Percentiles rank a stretch among this genome's conserved stretches.
Evolutionary conservation across 192 early-diverging fungal species (phyloP).

Genomic region (Coemansia umbellata): DNA sequence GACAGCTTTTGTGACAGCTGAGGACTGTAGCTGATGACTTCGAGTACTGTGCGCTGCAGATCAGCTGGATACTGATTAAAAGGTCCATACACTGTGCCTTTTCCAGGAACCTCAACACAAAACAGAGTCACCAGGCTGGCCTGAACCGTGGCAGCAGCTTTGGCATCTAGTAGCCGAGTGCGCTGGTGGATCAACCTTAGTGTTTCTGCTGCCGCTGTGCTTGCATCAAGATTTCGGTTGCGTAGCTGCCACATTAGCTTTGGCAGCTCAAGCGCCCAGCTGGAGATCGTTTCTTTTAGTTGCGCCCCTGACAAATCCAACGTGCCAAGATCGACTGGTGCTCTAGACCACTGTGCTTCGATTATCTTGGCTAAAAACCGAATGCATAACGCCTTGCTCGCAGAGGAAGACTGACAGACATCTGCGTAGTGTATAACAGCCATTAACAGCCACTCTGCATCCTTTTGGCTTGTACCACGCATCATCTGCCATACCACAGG

Average conservation of each 20-base stretch:
- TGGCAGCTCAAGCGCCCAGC: constrained; percentile 40
- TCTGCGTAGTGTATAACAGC: constrained; percentile 25
- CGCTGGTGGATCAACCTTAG: constrained; percentile 41
- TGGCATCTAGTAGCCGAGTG: constrained; percentile 27
- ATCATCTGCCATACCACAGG: constrained; percentile 33
- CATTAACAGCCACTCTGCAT: constrained; percentile 20
- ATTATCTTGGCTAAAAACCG: constrained; percentile 26
- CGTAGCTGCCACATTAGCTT: constrained; percentile 51
- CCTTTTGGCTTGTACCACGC: constrained; percentile 10
- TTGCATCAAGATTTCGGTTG: constrained; percentile 34
- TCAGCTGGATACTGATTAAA: constrained; percentile 29
- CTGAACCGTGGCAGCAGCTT: constrained; percentile 17
- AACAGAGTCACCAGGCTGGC: constrained; percentile 41
- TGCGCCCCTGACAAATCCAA: constrained; percentile 8
- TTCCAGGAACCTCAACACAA: constrained; percentile 41
- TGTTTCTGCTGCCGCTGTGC: constrained; percentile 20
- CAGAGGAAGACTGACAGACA: constrained; percentile 17
- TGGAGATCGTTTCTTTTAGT: constrained; percentile 5
- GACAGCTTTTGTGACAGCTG: constrained; percentile 9
- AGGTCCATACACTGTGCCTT: constrained; percentile 40
- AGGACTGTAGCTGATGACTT: constrained; percentile 29
- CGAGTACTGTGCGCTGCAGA: constrained; percentile 36
- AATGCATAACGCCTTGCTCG: constrained; percentile 39
- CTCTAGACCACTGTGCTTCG: constrained; percentile 26
- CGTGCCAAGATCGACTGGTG: not conserved